Evolutionary conservation across 2,329 filamentous ascomycete genomes (phyloP), one percentile per base, ranked within the genome.

Genomic region (Fusarium poae): DNA sequence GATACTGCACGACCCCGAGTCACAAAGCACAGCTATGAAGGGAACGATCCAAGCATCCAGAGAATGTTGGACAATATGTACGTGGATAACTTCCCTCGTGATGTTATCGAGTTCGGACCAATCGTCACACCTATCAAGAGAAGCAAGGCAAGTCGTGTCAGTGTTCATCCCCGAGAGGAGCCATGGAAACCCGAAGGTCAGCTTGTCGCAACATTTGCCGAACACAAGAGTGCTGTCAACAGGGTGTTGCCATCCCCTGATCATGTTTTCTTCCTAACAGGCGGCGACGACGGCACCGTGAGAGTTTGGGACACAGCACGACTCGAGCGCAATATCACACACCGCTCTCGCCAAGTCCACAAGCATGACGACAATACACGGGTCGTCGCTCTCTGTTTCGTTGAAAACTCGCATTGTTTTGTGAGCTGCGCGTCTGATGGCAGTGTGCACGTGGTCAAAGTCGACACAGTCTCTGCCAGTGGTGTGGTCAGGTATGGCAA

Each of bases 361-460:
- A 90, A 86, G 59, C 92, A 97, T 72, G 86, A 86, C 0, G 80
- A 87, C 1, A 91, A 90, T 3, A 86, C 90, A 0, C 91, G 88
- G 62, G 91, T 98, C 4, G 89, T 93, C 30, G 90, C 92, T 16
- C 79, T 99, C 23, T 94, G 93, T 72, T 98, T 99, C 76, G 88
- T 99, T 39, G 94, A 98, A 75, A 92, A 94, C 70, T 97, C 94
- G 0, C 94, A 98, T 77, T 94, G 92, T 23, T 98, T 99, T 76
- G 86, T 97, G 65, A 97, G 92, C 75, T 96, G 93, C 53, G 94
- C 92, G 7, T 93, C 88, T 46, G 94, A 99, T 77, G 96, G 96
- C 23, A 95, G 90, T 72, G 90, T 99, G 12, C 91, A 97, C 75
- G 92, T 97, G 3, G 91, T 97, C 64, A 93, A 93, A 75, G 89